Evolutionary conservation across 495 filamentous ascomycete genomes (phyloP), one percentile per base, ranked within the genome.

Genomic region (Aspergillus nidulans): DNA sequence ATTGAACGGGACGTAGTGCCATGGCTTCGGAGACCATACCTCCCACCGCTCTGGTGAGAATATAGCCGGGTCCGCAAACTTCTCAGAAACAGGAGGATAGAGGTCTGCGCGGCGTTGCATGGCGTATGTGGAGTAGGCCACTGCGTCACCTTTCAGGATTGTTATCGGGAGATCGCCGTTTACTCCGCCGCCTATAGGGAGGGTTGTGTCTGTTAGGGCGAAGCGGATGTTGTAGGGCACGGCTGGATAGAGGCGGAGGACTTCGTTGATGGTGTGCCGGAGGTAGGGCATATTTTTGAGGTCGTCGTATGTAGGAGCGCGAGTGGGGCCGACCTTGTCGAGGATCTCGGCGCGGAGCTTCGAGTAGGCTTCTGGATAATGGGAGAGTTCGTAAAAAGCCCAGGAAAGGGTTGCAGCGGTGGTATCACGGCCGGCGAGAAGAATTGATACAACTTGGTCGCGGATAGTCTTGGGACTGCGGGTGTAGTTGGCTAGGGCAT

Each of bases 151-250:
- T 15, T 54, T 40, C 9, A 47, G 52, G 28, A 47, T 21, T 19
- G 52, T 47, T 28, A 54, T 47, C 32, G 52, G 42, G 18, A 54
- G 52, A 30, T 54, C 52, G 18, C 42, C 42, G 26, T 54, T 53
- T 18, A 28, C 39, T 26, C 50, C 50, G 13, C 50, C 52, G 13
- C 52, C 52, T 1, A 12, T 44, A 19, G 52, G 42, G 13, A 54
- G 28, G 19, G 42, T 36, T 5, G 43, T 55, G 32, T 55, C 52
- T 9, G 28, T 8, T 10, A 48, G 34, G 7, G 52, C 43, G 38
- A 48, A 55, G 6, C 43, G 28, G 24, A 55, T 55, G 32, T 55
- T 55, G 23, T 48, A 55, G 24, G 42, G 42, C 8, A 46, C 52
- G 18, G 41, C 52, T 13, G 52, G 52, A 28, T 54, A 54, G 19